Base-by-base conservation (phyloP, 495 filamentous ascomycete species). In the Trichoderma asperelloides region DNA sequence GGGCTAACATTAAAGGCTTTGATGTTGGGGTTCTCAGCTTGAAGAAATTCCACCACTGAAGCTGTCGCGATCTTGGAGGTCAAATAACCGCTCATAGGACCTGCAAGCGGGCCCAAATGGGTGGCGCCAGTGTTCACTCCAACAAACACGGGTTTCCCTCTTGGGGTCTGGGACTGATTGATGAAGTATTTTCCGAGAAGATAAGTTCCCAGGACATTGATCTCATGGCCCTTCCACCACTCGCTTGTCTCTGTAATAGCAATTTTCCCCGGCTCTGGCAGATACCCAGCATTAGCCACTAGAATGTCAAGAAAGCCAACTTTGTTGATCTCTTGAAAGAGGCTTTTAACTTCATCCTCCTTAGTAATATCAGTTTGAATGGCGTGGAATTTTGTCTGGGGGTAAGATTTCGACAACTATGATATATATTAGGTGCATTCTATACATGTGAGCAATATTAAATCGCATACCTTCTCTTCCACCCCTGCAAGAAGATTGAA, bases 1-100 rank as follows among this genome's bases (percentile, higher is more conserved):
- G 78, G 78, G 60, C 79, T 72, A n/a, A 81, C 66, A 27, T 68
- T 70, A n/a, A 78, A 69, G 1, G 70, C 68, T 12, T 70, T 74
- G 33, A 81, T 71, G 21, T 73, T 68, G 0, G 79, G 76, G 63
- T 77, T 66, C 63, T 80, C 78, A 30, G 65, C 27, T n/a, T 66
- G 68, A 6, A 80, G 47, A 64, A 70, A 77, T n/a, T 70, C 69
- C 8, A 69, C 69, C 23, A 80, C 71, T 41, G 74, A 72, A 49
- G 70, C 72, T 5, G 67, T 39, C 2, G 76, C 75, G 6, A 78
- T 30, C 66, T 81, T 81, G 33, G 70, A 62, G 9, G 73, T 62
- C 13, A 71, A 70, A 68, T 82, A 81, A 3, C 70, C 67, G n/a
- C 72, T 74, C 68, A 78, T 64, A 8, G 63, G 63, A 39, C 63